These are phyloP conservation scores for Rhynchosporium graminicola DNA, from an alignment of 2,329 filamentous ascomycete genomes.

Conservation along the genomic window DNA sequence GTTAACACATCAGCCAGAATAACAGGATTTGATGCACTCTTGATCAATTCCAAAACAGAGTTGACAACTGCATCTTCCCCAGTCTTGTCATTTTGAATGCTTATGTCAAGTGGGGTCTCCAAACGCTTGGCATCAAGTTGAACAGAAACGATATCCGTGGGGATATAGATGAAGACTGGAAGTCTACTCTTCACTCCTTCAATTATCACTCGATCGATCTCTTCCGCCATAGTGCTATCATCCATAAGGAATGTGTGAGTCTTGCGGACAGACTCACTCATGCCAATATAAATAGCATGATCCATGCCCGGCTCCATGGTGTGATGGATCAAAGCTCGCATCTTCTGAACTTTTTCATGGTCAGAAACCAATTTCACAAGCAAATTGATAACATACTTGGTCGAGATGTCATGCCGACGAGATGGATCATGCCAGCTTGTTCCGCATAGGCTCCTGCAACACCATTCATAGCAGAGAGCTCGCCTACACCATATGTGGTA, in stretches of 20 bases:
- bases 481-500: slow-evolving; percentile 54
- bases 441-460: slow-evolving; percentile 61
- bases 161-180: slow-evolving; percentile 58
- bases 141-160: slow-evolving; percentile 51
- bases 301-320: slow-evolving; percentile 58
- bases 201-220: slow-evolving; percentile 53
- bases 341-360: slow-evolving; percentile 43
- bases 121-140: slow-evolving; percentile 42
- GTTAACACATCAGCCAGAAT: slow-evolving; percentile 55
- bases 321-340: slow-evolving; percentile 51
- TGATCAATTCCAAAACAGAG: slow-evolving; percentile 46
- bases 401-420: slow-evolving; percentile 49
- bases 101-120: slow-evolving; percentile 31
- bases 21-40: slow-evolving; percentile 48
- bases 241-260: slow-evolving; percentile 47
- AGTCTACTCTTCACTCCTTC: slow-evolving; percentile 54
- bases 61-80: slow-evolving; percentile 39
- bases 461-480: slow-evolving; percentile 59
- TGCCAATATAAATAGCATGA: slow-evolving; percentile 52
- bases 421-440: slow-evolving; percentile 56
- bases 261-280: slow-evolving; percentile 45
- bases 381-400: slow-evolving; percentile 21
- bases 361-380: not conserved
- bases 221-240: slow-evolving; percentile 58
- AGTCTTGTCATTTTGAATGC: slow-evolving; percentile 29